Evolutionary conservation across 805 yeast species (phyloP).

Genomic region (Candida orba): DNA sequence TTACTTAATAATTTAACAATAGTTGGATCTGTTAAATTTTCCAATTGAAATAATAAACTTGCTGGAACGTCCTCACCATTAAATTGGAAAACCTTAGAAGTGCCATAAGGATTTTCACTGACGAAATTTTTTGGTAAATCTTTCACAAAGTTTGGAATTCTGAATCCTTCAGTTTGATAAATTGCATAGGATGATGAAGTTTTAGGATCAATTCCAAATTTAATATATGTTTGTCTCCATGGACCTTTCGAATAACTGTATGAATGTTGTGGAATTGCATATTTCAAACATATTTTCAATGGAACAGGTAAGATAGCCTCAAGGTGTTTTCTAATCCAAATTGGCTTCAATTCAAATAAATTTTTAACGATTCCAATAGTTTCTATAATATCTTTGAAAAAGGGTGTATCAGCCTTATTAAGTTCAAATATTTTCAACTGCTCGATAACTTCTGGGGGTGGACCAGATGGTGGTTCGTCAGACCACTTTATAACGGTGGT

Average conservation of each 20-base stretch:
- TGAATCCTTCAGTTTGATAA: constrained; percentile 83
- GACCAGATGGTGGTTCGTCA: constrained; percentile 39
- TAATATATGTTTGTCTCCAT: constrained; percentile 83
- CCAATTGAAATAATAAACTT: constrained; percentile 69
- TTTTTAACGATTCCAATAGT: constrained; percentile 24
- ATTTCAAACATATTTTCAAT: constrained; percentile 44
- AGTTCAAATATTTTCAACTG: constrained; percentile 32
- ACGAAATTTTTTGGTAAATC: constrained; percentile 26
- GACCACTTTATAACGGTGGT: constrained; percentile 47
- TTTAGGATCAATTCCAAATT: constrained; percentile 73
- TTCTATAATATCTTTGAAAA: constrained; percentile 24
- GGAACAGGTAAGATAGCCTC: constrained; percentile 43
- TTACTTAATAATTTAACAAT: constrained; percentile 37
- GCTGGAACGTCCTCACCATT: constrained; percentile 66
- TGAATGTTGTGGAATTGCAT: constrained; percentile 79
- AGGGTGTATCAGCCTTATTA: constrained; percentile 25
- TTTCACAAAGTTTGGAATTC: constrained; percentile 24
- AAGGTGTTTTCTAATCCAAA: constrained; percentile 79
- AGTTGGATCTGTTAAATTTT: constrained; percentile 67
- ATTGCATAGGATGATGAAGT: constrained; percentile 43
- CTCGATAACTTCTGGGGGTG: constrained; percentile 41
- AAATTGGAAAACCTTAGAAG: constrained; percentile 50
- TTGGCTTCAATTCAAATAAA: constrained; percentile 65
- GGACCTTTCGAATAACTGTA: constrained; percentile 86
- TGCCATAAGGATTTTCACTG: constrained; percentile 26